These are phyloP conservation scores for Dothideomycetes sp. DNA, from an alignment of 2,329 filamentous ascomycete genomes.

Conservation along the genomic window DNA sequence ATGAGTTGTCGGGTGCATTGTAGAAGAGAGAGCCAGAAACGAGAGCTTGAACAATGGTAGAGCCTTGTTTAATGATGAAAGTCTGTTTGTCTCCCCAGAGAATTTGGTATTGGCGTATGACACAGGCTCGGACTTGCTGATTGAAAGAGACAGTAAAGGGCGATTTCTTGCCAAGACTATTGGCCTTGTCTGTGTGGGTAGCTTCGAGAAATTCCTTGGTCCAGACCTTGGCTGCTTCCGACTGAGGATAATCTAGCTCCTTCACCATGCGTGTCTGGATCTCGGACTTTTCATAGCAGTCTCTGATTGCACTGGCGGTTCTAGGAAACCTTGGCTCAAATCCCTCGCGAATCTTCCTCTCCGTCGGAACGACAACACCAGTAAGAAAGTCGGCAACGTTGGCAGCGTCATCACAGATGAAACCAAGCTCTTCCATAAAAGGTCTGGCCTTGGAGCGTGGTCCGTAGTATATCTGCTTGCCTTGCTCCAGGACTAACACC, in stretches of 20 bases:
- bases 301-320: constrained; percentile 32
- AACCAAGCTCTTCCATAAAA: constrained; percentile 56
- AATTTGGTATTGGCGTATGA: constrained; percentile 54
- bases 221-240: constrained; percentile 34
- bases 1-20: constrained; percentile 45
- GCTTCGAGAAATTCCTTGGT: constrained; percentile 45
- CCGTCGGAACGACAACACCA: constrained; percentile 48
- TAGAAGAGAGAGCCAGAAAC: constrained; percentile 60
- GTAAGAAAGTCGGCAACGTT: constrained; percentile 58
- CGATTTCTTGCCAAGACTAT: constrained; percentile 41
- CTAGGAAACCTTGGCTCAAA: constrained; percentile 34
- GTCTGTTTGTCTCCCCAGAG: constrained; percentile 54
- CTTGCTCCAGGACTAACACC: constrained; percentile 55
- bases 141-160: constrained; percentile 45
- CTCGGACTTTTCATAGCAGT: constrained; percentile 40
- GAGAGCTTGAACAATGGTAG: constrained; percentile 48
- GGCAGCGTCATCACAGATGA: constrained; percentile 49
- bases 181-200: constrained; percentile 44
- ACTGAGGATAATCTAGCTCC: constrained; percentile 48
- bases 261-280: constrained; percentile 40
- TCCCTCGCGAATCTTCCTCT: constrained; percentile 32
- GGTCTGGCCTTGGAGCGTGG: constrained; percentile 45
- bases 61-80: constrained; percentile 50
- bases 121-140: constrained; percentile 45
- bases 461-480: constrained; percentile 56